Evolutionary conservation across 169 alveolate genomes (phyloP).

Genomic region (Amoebophrya sp.): DNA sequence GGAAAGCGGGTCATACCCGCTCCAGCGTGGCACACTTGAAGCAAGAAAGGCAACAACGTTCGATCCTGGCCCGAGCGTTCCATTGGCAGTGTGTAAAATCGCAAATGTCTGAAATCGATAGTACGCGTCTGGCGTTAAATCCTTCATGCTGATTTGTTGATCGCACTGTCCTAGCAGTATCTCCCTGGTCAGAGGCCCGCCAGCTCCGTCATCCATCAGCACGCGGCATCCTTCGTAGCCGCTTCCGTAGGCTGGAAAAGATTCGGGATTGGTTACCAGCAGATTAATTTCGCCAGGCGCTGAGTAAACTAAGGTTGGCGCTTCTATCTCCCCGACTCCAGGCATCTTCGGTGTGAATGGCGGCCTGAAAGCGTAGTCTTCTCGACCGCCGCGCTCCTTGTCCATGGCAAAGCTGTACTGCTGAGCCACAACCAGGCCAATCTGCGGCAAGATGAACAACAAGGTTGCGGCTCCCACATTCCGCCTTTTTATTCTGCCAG

Average conservation of each 20-base stretch:
- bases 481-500: too few relatives aligned
- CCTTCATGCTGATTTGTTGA: not conserved
- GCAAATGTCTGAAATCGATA: not conserved
- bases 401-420: not conserved
- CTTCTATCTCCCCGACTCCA: not conserved
- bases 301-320: not conserved
- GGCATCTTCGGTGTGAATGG: not conserved
- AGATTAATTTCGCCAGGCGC: not conserved
- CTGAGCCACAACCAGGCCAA: too few relatives aligned
- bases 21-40: not conserved
- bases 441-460: too few relatives aligned
- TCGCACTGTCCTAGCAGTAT: not conserved
- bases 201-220: not conserved
- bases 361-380: not conserved
- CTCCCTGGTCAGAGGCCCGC: not conserved
- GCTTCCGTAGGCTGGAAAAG: not conserved
- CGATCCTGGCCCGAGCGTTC: not conserved
- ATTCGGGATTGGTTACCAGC: not conserved
- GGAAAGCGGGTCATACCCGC: not conserved
- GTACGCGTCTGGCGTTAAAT: not conserved
- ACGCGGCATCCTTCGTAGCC: not conserved
- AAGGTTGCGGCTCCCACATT: too few relatives aligned
- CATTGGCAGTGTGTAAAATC: not conserved
- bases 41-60: not conserved
- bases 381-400: not conserved